These are phyloP conservation scores for Dendryphion nanum DNA, from an alignment of 2,329 filamentous ascomycete genomes.

Conservation along the genomic window DNA sequence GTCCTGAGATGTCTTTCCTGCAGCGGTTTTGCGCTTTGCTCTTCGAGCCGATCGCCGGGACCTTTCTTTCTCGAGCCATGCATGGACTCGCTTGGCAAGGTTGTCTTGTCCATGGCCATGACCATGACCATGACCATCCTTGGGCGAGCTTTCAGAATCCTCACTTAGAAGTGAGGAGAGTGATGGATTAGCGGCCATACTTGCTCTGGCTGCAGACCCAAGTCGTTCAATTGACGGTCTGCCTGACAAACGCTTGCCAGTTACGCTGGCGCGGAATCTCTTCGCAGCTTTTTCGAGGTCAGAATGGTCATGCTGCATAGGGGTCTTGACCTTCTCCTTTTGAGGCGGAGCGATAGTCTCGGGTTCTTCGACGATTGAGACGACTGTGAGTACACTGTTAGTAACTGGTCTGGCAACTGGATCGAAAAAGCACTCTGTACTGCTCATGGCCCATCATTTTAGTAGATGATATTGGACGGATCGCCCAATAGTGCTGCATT, in stretches of 20 bases:
- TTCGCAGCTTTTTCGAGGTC: slow-evolving; percentile 39
- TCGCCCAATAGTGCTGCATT: no score
- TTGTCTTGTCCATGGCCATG: slow-evolving; percentile 31
- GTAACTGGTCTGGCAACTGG: no score
- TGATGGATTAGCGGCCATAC: slow-evolving; percentile 26
- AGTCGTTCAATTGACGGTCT: slow-evolving; percentile 37
- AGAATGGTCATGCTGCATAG: slow-evolving; percentile 43
- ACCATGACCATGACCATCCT: slow-evolving; percentile 16
- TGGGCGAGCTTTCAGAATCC: slow-evolving; percentile 22
- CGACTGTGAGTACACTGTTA: no score
- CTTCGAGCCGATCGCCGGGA: slow-evolving; percentile 61
- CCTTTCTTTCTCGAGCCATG: slow-evolving; percentile 83
- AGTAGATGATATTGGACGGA: slow-evolving; percentile 1
- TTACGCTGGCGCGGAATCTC: slow-evolving; percentile 39
- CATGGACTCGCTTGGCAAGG: slow-evolving; percentile 70
- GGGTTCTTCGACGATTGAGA: slow-evolving; percentile 46
- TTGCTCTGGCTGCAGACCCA: slow-evolving; percentile 18
- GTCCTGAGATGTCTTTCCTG: slow-evolving; percentile 46
- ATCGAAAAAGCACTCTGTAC: no score
- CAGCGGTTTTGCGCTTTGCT: slow-evolving; percentile 49
- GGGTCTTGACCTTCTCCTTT: slow-evolving; percentile 45
- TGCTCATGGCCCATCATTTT: no score
- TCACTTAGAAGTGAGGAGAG: slow-evolving; percentile 30
- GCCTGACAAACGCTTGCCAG: slow-evolving; percentile 44
- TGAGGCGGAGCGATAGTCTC: slow-evolving; percentile 50